A percentile compares a stretch with the other conserved stretches of the same genome.
Evolutionary conservation across 2,329 filamentous ascomycete genomes (phyloP).

Genomic region (Beauveria caledonica): DNA sequence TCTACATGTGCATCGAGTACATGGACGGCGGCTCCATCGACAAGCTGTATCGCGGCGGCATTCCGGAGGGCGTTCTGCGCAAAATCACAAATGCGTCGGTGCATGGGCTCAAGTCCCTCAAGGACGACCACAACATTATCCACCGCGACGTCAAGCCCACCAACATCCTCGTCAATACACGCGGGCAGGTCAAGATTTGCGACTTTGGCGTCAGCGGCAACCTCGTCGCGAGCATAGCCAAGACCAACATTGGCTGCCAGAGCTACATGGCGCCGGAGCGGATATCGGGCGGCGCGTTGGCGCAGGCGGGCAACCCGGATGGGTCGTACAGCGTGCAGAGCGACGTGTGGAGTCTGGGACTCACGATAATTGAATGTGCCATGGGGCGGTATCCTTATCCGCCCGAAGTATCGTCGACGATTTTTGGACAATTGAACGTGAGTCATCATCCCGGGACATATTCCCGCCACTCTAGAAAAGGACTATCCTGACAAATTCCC

Average conservation of each 20-base stretch:
- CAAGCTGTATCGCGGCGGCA: slow-evolving; percentile 84
- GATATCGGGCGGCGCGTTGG: slow-evolving; percentile 78
- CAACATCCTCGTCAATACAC: slow-evolving; percentile 89
- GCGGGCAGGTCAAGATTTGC: slow-evolving; percentile 93
- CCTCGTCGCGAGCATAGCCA: slow-evolving; percentile 91
- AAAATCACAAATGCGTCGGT: slow-evolving; percentile 89
- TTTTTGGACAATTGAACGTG: slow-evolving; percentile 94
- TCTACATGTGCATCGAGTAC: slow-evolving; percentile 98
- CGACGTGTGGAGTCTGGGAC: slow-evolving; percentile 92
- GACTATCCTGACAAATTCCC: slow-evolving; percentile 11
- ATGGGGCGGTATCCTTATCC: slow-evolving; percentile 93
- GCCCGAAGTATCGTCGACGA: slow-evolving; percentile 94
- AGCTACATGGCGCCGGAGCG: slow-evolving; percentile 98
- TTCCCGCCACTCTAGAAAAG: background rate
- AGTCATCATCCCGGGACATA: slow-evolving; percentile 34
- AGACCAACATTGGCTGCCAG: slow-evolving; percentile 97
- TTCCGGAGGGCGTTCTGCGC: slow-evolving; percentile 78
- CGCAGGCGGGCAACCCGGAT: slow-evolving; percentile 58
- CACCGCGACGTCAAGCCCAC: slow-evolving; percentile 98
- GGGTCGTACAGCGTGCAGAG: slow-evolving; percentile 97
- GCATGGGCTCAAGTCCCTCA: slow-evolving; percentile 84
- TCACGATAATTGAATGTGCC: slow-evolving; percentile 94
- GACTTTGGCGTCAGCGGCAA: slow-evolving; percentile 98
- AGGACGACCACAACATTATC: slow-evolving; percentile 98
- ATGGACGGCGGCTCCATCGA: slow-evolving; percentile 99